Evolutionary conservation across 2,329 filamentous ascomycete genomes (phyloP).

Genomic region (Cordyceps javanica): DNA sequence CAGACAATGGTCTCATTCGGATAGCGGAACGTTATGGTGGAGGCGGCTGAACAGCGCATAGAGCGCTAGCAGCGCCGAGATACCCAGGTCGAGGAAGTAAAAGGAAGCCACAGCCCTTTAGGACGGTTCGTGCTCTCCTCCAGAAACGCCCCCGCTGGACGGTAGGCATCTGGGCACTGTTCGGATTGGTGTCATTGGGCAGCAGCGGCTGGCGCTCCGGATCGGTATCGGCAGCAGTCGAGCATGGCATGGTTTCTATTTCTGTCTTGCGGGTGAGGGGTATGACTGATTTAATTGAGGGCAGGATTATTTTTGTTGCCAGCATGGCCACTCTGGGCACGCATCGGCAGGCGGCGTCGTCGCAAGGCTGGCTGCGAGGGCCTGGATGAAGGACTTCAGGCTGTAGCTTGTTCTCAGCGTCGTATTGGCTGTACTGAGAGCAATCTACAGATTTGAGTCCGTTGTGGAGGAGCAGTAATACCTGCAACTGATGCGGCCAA

Average conservation of each 20-base stretch:
- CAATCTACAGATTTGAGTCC: too few species aligned
- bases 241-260: neutral
- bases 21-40: slow-evolving; percentile 16
- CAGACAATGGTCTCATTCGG: slow-evolving; percentile 32
- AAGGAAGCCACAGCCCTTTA: neutral
- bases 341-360: too few species aligned
- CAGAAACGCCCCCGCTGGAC: neutral
- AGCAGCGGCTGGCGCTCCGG: slow-evolving; percentile 3
- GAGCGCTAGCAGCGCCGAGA: neutral
- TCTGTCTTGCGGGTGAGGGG: neutral
- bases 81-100: neutral
- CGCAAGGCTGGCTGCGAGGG: too few species aligned
- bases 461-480: too few species aligned
- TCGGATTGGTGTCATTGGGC: neutral
- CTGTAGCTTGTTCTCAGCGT: too few species aligned
- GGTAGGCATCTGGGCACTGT: neutral
- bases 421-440: too few species aligned
- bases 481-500: too few species aligned
- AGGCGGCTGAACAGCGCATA: neutral
- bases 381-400: too few species aligned
- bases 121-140: neutral
- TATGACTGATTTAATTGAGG: too few species aligned
- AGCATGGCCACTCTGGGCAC: too few species aligned
- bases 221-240: neutral
- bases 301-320: too few species aligned